Evolutionary conservation across 2,329 filamentous ascomycete genomes (phyloP), one percentile per base, ranked within the genome.

Genomic region (Fusarium falciforme): DNA sequence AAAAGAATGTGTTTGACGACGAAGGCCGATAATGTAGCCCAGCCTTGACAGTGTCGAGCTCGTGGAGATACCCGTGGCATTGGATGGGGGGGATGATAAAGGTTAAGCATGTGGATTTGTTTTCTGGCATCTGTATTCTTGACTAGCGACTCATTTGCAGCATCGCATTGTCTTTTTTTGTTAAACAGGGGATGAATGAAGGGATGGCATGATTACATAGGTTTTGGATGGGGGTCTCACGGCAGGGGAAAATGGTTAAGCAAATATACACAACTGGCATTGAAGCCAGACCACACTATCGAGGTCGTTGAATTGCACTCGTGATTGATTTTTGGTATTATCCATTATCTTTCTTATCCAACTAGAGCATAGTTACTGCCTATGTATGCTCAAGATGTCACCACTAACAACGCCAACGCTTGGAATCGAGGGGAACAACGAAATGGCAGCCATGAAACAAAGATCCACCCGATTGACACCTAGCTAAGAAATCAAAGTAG

Each of bases 61-160:
- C 33, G 29, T 40, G 61, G 68, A 72, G 71, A 79, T 79, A 80
- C 73, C 76, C 70, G 66, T 72, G 67, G 52, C 72, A 65, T 79
- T 80, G 77, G 76, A 77, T 76, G 72, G 64, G 57, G 49, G 17
- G 40, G 20, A 49, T n/a, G n/a, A 22, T 5, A 57, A 59, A n/a
- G 25, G 16, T 29, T 29, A 52, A 29, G 31, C 17, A 47, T 66
- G 72, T 17, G 47, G 67, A 65, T 47, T 58, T 38, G n/a, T 22
- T 67, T 70, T 58, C 62, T 71, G 49, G 66, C 47, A 38, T 68
- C 63, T 64, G 47, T 68, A 65, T 59, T 52, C 68, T 74, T 70
- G 67, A 72, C 42, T 68, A 73, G 64, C 64, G 68, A 68, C 47
- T 52, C 27, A 52, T 31, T 38, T 49, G 70, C 70, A 64, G 66